These are phyloP conservation scores for Tylopilus cervinicoccineus DNA, from an alignment of 768 basidiomycete species.

Conservation along the genomic window DNA sequence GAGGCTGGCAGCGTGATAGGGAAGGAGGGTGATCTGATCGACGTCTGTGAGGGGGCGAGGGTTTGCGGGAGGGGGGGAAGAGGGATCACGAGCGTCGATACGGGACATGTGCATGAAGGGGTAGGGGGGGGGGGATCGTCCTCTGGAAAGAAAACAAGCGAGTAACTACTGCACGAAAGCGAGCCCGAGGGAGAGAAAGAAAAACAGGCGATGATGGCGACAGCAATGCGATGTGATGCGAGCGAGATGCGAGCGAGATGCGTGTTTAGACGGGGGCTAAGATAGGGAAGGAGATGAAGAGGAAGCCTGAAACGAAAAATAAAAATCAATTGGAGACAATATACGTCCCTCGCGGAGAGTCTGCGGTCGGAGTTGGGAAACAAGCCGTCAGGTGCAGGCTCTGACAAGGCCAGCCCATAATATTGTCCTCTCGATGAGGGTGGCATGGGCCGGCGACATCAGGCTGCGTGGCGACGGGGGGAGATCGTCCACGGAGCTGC, in stretches of 20 bases:
- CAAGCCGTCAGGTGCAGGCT: conserved; percentile 12
- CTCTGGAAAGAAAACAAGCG: conserved; percentile 23
- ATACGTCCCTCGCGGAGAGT: conserved; percentile 30
- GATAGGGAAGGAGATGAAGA: conserved; percentile 19
- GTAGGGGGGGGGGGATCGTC: conserved; percentile 7
- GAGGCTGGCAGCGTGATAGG: conserved; percentile 10
- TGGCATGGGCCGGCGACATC: not conserved
- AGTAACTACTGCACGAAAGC: conserved; percentile 31
- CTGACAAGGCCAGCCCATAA: conserved; percentile 14
- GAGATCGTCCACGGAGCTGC: conserved; percentile 5
- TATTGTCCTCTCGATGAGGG: no score
- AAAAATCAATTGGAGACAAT: conserved; percentile 24
- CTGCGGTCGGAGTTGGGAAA: conserved; percentile 31
- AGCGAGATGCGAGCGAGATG: conserved; percentile 25
- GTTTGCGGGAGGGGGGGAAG: conserved; percentile 27
- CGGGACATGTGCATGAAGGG: no score
- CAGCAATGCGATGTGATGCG: conserved; percentile 34
- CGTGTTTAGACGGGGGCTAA: conserved; percentile 31
- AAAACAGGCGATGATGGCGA: conserved; percentile 22
- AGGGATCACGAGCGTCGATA: conserved; percentile 40
- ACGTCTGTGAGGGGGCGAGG: conserved; percentile 29
- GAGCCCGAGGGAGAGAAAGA: conserved; percentile 15
- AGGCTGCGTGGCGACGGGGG: not conserved
- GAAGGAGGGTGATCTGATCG: conserved; percentile 23
- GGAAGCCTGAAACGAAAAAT: conserved; percentile 25